Base-by-base conservation (phyloP, 2,329 filamentous ascomycete genomes). In the Ophiobolus disseminans region DNA sequence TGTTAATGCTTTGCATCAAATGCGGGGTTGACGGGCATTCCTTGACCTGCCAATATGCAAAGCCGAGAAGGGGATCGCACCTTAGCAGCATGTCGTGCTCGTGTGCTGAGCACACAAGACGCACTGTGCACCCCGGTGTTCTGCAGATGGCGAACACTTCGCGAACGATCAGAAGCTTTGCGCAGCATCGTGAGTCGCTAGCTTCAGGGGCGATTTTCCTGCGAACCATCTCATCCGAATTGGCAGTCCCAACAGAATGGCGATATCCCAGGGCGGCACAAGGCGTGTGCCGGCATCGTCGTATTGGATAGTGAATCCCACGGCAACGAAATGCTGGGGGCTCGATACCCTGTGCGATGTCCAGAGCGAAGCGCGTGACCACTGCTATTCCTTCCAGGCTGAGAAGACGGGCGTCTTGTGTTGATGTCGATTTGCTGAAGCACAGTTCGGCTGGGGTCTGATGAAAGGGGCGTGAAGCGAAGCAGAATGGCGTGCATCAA, bases 401-500 rank as follows among this genome's bases (percentile, higher is more conserved):
- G 48, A 55, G 54, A 48, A 41, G 53, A 41, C 38, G 49, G 51
- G 45, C 47, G 37, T 61, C 46, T 41, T 55, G 58, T 54, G 51
- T 40, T 40, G 54, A 52, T 40, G 39, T 45, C 46, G 28, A 50
- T 49, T 54, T 55, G 60, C 53, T 57, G 48, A 53, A 42, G 53
- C 54, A 60, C 53, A 54, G 53, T 43, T 53, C 41, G 61, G 48
- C 61, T 53, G 56, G 62, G 62, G 50, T 60, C 45, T 48, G 55
- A 41, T 57, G 36, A 60, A 64, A 61, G 65, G 67, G 65, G 67
- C 63, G 57, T 64, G 62, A 64, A 67, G 64, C 65, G 61, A 67
- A 66, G 58, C 51, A 68, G 64, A 54, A 69, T 69, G 63, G 70
- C 67, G 67, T 70, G 67, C 68, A 70, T 65, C 51, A 64, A 56